A percentile compares a stretch with the other conserved stretches of the same genome.
Conservation (phyloP, 2,329 filamentous ascomycete species). For the Pyrenophora tritici-repentis region DNA sequence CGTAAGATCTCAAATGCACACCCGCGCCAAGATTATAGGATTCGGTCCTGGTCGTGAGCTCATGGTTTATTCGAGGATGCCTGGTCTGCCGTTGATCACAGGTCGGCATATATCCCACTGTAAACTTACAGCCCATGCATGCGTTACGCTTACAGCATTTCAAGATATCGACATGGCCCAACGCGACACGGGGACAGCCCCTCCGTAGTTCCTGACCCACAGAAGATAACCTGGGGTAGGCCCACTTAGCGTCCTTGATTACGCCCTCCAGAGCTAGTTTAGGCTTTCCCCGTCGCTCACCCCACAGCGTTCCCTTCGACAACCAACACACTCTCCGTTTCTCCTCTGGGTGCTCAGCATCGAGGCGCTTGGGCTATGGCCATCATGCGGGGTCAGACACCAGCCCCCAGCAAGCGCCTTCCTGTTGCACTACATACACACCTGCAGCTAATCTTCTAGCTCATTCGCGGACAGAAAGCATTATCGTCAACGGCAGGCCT, state of each 20-base stretch:
- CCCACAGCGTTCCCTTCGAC: neutral
- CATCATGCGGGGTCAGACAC: neutral
- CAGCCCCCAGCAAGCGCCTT: slow-evolving; percentile 4
- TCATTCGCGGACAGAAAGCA: slow-evolving; percentile 5
- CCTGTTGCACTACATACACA: neutral
- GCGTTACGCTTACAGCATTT: neutral
- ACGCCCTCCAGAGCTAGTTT: neutral
- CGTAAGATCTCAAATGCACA: too few species aligned
- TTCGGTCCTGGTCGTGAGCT: too few species aligned
- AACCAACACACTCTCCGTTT: neutral
- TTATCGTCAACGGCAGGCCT: neutral
- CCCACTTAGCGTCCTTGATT: slow-evolving; percentile 5
- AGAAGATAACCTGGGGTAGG: slow-evolving; percentile 5
- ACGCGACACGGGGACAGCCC: slow-evolving; percentile 1
- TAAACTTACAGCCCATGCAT: neutral
- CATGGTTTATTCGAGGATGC: too few species aligned
- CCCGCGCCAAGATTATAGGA: too few species aligned
- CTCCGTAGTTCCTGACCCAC: slow-evolving; percentile 1
- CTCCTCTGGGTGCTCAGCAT: neutral
- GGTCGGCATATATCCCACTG: neutral
- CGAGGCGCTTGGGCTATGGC: neutral
- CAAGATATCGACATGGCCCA: slow-evolving; percentile 1
- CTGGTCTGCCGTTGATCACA: too few species aligned
- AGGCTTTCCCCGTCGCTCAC: neutral
- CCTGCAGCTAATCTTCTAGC: neutral